A percentile compares a stretch with the other conserved stretches of the same genome.
These are phyloP conservation scores for Saccharomycopsis olivae DNA, from an alignment of 805 yeast species.

Conservation along the genomic window DNA sequence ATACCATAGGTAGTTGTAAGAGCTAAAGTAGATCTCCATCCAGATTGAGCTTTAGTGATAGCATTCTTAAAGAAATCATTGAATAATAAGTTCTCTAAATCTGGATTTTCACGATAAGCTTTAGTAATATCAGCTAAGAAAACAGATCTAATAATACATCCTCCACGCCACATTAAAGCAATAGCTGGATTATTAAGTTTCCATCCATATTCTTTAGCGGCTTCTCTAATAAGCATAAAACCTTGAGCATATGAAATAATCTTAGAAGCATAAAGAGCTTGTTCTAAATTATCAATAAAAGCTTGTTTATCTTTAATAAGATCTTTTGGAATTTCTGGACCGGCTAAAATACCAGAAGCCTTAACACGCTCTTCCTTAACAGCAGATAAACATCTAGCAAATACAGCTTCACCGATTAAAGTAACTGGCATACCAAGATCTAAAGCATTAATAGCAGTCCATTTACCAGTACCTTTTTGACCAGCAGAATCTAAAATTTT, in stretches of 20 bases:
- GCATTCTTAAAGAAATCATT: constrained; percentile 91
- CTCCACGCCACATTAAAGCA: constrained; percentile 99
- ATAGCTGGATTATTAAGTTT: constrained; percentile 95
- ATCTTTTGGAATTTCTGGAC: constrained; percentile 62
- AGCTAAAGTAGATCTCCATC: constrained; percentile 87
- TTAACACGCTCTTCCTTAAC: constrained; percentile 81
- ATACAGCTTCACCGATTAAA: constrained; percentile 97
- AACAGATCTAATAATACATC: constrained; percentile 98
- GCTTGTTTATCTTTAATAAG: constrained; percentile 64
- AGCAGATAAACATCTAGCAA: constrained; percentile 91
- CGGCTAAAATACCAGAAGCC: constrained; percentile 70
- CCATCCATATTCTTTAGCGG: constrained; percentile 96
- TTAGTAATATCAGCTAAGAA: constrained; percentile 94
- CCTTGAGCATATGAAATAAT: constrained; percentile 98
- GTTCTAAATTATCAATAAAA: constrained; percentile 90
- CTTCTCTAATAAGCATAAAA: constrained; percentile 97
- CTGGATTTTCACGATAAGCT: constrained; percentile 91
- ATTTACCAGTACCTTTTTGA: constrained; percentile 99
- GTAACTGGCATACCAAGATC: constrained; percentile 98
- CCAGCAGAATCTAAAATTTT: constrained; percentile 96
- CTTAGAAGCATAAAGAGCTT: constrained; percentile 97
- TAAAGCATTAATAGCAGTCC: constrained; percentile 98
- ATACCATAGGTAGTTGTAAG: constrained; percentile 77
- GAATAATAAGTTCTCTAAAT: constrained; percentile 90
- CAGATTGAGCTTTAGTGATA: constrained; percentile 82